Conservation (phyloP, 2,329 filamentous ascomycete genomes). For the Penicillium sp. region DNA sequence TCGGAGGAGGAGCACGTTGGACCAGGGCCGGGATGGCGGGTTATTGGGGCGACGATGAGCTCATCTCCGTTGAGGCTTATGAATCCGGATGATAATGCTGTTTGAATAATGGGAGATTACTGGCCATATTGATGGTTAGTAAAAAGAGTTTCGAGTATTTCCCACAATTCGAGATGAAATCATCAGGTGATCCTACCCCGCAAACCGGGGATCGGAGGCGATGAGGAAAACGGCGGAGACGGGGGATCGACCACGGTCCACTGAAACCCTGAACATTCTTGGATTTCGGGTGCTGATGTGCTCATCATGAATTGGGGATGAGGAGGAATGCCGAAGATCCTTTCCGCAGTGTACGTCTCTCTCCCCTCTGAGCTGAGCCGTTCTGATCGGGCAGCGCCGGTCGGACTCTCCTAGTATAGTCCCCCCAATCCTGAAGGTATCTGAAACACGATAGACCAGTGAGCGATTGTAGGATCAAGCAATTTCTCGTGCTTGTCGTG, state of each 20-base stretch:
- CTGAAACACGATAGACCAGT: slow-evolving; percentile 14
- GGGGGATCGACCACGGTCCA: slow-evolving; percentile 25
- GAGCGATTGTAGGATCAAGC: slow-evolving; percentile 14
- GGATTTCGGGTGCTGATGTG: not conserved
- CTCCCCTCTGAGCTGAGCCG: not conserved
- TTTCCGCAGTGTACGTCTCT: not conserved
- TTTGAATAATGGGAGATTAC: not conserved
- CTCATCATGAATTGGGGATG: not conserved
- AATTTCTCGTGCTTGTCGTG: slow-evolving; percentile 7
- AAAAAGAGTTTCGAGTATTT: not conserved
- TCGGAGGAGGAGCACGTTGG: not conserved
- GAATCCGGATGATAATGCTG: not conserved
- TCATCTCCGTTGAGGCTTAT: not conserved
- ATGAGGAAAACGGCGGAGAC: slow-evolving; percentile 20
- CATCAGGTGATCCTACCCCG: slow-evolving; percentile 32
- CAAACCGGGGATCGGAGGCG: slow-evolving; percentile 22
- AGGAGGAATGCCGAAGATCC: slow-evolving; percentile 2
- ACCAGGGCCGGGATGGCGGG: slow-evolving; percentile 1
- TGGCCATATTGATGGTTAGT: not conserved
- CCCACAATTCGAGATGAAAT: not conserved
- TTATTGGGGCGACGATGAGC: not conserved
- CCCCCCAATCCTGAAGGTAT: slow-evolving; percentile 6
- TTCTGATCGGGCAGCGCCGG: not conserved
- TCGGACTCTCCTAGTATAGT: not conserved
- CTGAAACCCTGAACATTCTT: slow-evolving; percentile 14